Conservation (phyloP, 2,329 filamentous ascomycete species). For the Aspergillus tanneri region DNA sequence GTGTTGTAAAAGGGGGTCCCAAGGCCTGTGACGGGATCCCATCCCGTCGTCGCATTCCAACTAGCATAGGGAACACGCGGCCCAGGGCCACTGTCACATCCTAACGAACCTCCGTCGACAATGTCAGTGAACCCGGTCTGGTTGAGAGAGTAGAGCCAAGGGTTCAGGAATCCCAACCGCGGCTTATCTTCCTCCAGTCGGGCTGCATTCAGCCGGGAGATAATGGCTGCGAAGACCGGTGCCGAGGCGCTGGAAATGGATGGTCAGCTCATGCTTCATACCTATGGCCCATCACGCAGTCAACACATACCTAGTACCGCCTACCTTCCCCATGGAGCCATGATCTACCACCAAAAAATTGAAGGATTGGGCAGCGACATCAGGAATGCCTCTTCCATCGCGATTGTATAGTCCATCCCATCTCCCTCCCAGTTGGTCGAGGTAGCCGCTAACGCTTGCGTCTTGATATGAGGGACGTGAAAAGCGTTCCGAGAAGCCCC, state of each 20-base stretch:
- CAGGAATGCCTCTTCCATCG: conserved; percentile 60
- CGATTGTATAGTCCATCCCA: conserved; percentile 51
- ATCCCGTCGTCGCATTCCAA: conserved; percentile 53
- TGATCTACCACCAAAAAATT: conserved; percentile 44
- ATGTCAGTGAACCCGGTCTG: conserved; percentile 51
- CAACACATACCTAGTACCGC: conserved; percentile 47
- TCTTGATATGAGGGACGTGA: conserved; percentile 49
- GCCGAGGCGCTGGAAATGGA: conserved; percentile 51
- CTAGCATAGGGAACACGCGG: conserved; percentile 46
- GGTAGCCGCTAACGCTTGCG: conserved; percentile 45
- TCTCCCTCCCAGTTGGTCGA: conserved; percentile 41
- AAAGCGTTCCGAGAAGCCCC: conserved; percentile 53
- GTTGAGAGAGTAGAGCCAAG: conserved; percentile 56
- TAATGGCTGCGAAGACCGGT: conserved; percentile 62
- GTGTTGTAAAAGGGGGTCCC: conserved; percentile 24
- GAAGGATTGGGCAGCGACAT: conserved; percentile 59
- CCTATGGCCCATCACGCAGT: not conserved
- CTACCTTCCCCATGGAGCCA: conserved; percentile 38
- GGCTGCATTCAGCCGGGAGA: conserved; percentile 65
- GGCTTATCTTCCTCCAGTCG: conserved; percentile 56
- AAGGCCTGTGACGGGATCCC: conserved; percentile 52
- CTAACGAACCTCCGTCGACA: conserved; percentile 46
- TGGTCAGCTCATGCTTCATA: not conserved
- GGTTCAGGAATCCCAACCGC: conserved; percentile 61
- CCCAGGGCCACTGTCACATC: conserved; percentile 45